Evolutionary conservation across 1,139 yeast species (phyloP).

Genomic region (Debaryomycetaceae sp.): DNA sequence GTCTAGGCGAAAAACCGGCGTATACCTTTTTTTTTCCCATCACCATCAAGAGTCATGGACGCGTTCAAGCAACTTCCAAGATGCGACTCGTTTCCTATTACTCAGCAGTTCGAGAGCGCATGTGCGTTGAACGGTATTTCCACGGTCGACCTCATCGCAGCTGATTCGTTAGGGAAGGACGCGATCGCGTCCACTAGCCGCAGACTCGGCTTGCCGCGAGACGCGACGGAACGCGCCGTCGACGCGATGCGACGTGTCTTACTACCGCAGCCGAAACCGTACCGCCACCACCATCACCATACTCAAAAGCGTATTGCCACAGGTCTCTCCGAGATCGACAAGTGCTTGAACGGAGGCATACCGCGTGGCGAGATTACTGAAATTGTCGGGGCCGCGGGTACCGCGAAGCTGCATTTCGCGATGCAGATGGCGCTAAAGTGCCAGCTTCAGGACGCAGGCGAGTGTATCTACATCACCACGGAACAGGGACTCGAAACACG

Average conservation of each 20-base stretch:
- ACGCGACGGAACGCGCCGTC: background rate
- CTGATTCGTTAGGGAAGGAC: background rate
- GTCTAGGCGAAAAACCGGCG: background rate
- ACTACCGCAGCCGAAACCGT: constrained; percentile 4
- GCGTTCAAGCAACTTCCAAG: constrained; percentile 13
- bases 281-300: constrained; percentile 1
- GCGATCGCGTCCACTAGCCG: background rate
- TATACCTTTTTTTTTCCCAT: background rate
- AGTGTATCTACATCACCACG: constrained; percentile 62
- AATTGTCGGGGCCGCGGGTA: constrained; percentile 72
- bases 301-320: constrained; percentile 45
- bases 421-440: constrained; percentile 53
- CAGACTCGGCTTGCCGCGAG: background rate
- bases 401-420: constrained; percentile 74
- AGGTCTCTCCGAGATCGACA: constrained; percentile 51
- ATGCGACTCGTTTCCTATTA: background rate
- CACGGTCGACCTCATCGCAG: background rate
- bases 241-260: background rate
- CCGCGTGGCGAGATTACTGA: constrained; percentile 62
- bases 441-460: constrained; percentile 26
- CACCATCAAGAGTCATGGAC: constrained; percentile 11
- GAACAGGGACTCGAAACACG: constrained; percentile 64
- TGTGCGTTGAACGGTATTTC: background rate
- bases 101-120: background rate
- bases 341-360: constrained; percentile 56